A percentile compares a stretch with the other conserved stretches of the same genome.
phyloP scores from a whole-genome alignment of 148 eudicot species.

The Persicaria tinctoria region DNA sequence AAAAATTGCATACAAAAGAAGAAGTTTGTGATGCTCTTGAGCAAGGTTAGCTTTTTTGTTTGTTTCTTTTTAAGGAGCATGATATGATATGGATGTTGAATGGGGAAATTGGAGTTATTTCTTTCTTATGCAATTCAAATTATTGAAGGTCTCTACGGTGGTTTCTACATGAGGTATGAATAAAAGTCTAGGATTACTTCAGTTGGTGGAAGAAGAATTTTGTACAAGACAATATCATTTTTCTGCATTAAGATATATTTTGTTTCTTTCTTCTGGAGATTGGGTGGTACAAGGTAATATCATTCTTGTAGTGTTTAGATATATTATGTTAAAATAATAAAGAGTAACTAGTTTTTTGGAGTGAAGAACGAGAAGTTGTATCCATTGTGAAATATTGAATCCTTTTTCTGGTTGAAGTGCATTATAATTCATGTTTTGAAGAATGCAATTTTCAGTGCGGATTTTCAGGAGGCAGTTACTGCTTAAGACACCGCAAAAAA shows the following conservation, averaged over 20 bases:
- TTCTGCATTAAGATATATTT: neutral
- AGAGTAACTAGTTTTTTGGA: too few species aligned
- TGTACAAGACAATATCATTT: neutral
- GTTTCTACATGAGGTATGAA: neutral
- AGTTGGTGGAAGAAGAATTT: neutral
- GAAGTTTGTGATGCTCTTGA: conserved; percentile 72
- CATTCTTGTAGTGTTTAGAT: too few species aligned
- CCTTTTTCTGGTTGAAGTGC: too few species aligned
- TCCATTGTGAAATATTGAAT: too few species aligned
- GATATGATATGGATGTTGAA: neutral
- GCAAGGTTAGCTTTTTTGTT: conserved; percentile 39
- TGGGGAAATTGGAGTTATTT: neutral
- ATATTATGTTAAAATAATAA: too few species aligned
- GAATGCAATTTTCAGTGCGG: too few species aligned
- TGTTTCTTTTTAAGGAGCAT: neutral
- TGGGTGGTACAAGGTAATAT: too few species aligned
- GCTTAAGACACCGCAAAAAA: too few species aligned
- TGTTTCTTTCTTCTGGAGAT: neutral
- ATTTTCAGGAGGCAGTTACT: too few species aligned
- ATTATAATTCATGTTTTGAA: too few species aligned
- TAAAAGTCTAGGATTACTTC: neutral
- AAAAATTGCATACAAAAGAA: conserved; percentile 27
- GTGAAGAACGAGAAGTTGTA: too few species aligned
- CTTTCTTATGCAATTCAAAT: neutral
- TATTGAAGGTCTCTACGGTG: neutral